Base-by-base conservation (phyloP, 2,329 filamentous ascomycete species). In the Alternaria alternata region DNA sequence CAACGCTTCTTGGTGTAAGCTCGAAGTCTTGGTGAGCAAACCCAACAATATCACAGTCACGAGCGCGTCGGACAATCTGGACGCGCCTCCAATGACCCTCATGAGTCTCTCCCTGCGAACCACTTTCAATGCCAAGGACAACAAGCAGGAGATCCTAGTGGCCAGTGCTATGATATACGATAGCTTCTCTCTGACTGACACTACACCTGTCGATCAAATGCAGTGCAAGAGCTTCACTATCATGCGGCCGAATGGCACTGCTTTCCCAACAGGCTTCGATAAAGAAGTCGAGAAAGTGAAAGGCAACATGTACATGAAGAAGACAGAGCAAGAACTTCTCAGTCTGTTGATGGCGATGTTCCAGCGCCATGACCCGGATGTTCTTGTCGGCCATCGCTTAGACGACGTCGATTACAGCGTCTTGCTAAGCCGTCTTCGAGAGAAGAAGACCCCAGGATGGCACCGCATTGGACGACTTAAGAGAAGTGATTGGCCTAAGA, bases 341-440 rank as follows among this genome's bases (percentile, higher is more conserved):
- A 91, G 90, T 68, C 92, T 94, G 76, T 96, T 99, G 77, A 82
- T 99, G 63, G 94, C 94, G 3, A 89, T 97, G 70, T 85, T 99
- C 39, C 92, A 96, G 71, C 86, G 90, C 30, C 89, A 91, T 62
- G 95, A 99, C 72, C 95, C 95, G 0, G 95, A 99, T 81, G 93
- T 97, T 30, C 87, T 99, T 36, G 86, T 98, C 67, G 95, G 95
- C 12, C 94, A 99, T 78, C 91, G 96, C 72, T 86, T 99, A n/a
- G 95, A 99, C 78, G 95, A 96, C 71, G 93, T 97, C 4, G 95
- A 99, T 76, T 96, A 96, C 77, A 96, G 93, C 68, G 89, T 97
- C 57, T 83, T 99, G 11, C 83, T 99, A 26, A 96, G 88, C 75
- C 89, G 95, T 51, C 83, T 99, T 69, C 89, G 92, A 63, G 92